Evolutionary conservation across 495 filamentous ascomycete species (phyloP), one percentile per base, ranked within the genome.

Genomic region (Pseudevernia furfuracea): DNA sequence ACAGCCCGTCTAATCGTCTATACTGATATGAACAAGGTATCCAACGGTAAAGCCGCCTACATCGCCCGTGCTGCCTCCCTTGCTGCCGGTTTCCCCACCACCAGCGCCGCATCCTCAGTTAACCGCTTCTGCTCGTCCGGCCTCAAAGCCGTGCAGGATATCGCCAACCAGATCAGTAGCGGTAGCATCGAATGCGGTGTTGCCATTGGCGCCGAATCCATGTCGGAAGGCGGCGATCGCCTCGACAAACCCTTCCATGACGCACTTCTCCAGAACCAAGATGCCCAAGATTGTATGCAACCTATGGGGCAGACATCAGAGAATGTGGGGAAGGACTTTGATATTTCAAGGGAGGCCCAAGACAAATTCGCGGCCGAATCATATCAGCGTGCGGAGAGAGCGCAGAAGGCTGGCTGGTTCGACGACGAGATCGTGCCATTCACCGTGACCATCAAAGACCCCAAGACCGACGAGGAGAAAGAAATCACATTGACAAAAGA

Each of bases 51-150:
- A 78, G 86, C 92, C 60, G 85, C 93, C 44, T 96, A 96, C 83
- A 91, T 92, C 72, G 80, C 88, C 69, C 92, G 94, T 62, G 90
- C 91, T 39, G 91, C 94, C 34, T 79, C 89, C 41, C 89, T 98
- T 63, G 89, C 90, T 28, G 92, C 94, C 62, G 94, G 94, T 57
- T 94, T 96, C 81, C 94, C 94, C 46, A 91, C 94, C 79, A 96
- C 93, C 21, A 81, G 88, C 55, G 82, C 84, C 64, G 89, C 86
- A 63, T 92, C 84, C 61, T 86, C 85, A 63, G 84, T 92, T 48
- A 98, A 97, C 82, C 89, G 94, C 61, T 97, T 97, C 84, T 98
- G 94, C 81, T 93, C 90, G 19, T 97, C 93, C 8, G 94, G 94
- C 21, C 87, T 98, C 41, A 92, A 96, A 74, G 92, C 94, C 52